Base-by-base conservation (phyloP, 1,284 basidiomycete species). In the Fomitopsis pinicola region DNA sequence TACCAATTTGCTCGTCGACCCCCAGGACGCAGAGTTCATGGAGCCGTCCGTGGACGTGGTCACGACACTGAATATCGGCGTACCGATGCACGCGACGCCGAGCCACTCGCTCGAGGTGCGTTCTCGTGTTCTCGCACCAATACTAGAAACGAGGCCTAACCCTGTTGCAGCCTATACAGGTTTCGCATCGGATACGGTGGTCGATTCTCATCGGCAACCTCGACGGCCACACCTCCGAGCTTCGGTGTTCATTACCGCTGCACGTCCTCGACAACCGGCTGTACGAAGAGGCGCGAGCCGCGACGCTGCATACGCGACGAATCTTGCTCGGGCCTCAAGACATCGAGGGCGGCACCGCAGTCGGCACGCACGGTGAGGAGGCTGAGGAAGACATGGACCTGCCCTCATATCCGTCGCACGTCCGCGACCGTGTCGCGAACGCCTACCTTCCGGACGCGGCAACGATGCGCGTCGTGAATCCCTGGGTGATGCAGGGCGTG, bases 151-250 rank as follows among this genome's bases (percentile, higher is more conserved):
- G 45, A 48, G 3, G 19, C 45, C 30, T 48, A 10, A 48, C 45
- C 14, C 45, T n/a, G 26, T 15, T 54, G 2, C 57, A 73, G 73
- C 94, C 94, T 1, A 86, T 94, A 57, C 78, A 79, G 48, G 80
- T 94, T 28, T 81, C 79, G 6, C 92, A 97, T 75, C 87, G 89
- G 48, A 77, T 91, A 45, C 83, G 88, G 38, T 91, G 89, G 89
- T 84, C 74, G 36, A 88, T 92, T 63, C 78, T 92, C 57, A 89
- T 96, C 70, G 81, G 82, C 63, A 97, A 96, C 70, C 80, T 81
- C n/a, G 94, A 95, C 72, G 92, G 92, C 0, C 94, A 95, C 71
- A 89, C 88, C 1, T 95, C 93, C 2, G 94, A 97, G 75, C 80
- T 98, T 22, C 87, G 95, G 8, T 97, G 95, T 72, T 95, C 94